phyloP scores from a whole-genome alignment of 768 basidiomycete species.

The Pilatotrama ljubarskyi region DNA sequence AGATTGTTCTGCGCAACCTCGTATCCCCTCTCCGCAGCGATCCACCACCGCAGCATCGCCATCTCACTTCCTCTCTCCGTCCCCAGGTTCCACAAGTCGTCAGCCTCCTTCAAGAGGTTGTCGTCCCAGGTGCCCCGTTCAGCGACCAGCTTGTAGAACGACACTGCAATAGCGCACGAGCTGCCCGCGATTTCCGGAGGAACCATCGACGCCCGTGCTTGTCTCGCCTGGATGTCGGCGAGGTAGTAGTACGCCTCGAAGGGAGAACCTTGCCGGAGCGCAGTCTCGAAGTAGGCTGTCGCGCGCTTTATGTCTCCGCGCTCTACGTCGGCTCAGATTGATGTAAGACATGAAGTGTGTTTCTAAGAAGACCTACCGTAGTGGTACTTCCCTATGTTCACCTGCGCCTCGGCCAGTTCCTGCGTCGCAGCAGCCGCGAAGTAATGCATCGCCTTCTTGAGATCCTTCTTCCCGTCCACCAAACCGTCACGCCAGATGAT shows the following conservation, averaged over 20 bases:
- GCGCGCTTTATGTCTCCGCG: slow-evolving; percentile 69
- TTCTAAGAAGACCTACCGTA: slow-evolving; percentile 49
- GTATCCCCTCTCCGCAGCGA: slow-evolving; percentile 89
- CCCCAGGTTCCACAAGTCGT: slow-evolving; percentile 68
- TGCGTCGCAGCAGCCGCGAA: slow-evolving; percentile 82
- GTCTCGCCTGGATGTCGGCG: slow-evolving; percentile 72
- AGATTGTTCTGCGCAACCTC: slow-evolving; percentile 96
- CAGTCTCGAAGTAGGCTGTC: slow-evolving; percentile 76
- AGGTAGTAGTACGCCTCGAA: slow-evolving; percentile 96
- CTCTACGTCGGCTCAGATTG: slow-evolving; percentile 41
- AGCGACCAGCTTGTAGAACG: slow-evolving; percentile 89
- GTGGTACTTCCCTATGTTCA: slow-evolving; percentile 84
- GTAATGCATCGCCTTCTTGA: slow-evolving; percentile 59
- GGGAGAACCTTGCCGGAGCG: slow-evolving; percentile 83
- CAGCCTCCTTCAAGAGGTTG: slow-evolving; percentile 79
- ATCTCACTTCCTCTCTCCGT: slow-evolving; percentile 73
- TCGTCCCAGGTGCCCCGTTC: slow-evolving; percentile 91
- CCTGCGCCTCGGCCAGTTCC: slow-evolving; percentile 90
- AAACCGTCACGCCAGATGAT: slow-evolving; percentile 92
- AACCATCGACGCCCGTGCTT: slow-evolving; percentile 46
- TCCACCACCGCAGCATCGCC: slow-evolving; percentile 93
- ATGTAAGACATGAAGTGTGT: too few relatives aligned
- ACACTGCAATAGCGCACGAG: slow-evolving; percentile 86
- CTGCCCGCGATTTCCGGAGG: slow-evolving; percentile 57
- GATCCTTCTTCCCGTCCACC: slow-evolving; percentile 61